Evolutionary conservation across 495 filamentous ascomycete genomes (phyloP), one percentile per base, ranked within the genome.

Genomic region (Physcia stellaris): DNA sequence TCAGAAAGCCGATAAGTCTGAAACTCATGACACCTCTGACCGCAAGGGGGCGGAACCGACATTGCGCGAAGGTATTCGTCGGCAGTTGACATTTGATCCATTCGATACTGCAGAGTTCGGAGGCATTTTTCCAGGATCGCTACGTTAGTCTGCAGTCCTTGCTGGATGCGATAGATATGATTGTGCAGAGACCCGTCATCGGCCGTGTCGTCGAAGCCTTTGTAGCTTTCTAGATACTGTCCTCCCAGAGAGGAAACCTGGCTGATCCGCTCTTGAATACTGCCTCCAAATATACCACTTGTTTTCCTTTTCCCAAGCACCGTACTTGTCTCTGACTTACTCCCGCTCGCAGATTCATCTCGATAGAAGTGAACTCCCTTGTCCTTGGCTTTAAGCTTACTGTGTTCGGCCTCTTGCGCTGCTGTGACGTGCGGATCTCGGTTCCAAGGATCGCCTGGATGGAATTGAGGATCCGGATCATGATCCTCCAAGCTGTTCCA

Each of bases 31-130:
- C 35, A 44, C 17, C 17, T 15, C 7, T 31, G 13, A 10, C 23
- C 28, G 13, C 34, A 23, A 19, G 35, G 42, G 12, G 27, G 9
- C 1, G 28, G 7, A 12, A 44, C 18, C 0, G 22, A 19, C 35
- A 44, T 39, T 5, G 22, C 11, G n/a, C 12, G 5, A 2, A 45
- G 17, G 10, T 45, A 40, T 4, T n/a, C n/a, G 15, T 45, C 42
- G 2, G 42, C 37, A n/a, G 22, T 40, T 13, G 30, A 33, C 42
- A 40, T 39, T 12, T 29, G 29, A 7, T 39, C 31, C 42, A 45
- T 45, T 3, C 42, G 28, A 13, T 34, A 45, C 2, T 35, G 17
- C 9, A 45, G 24, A 3, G 20, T 7, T 22, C n/a, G 9, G 12
- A 23, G 17, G 11, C 11, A 20, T 17, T 6, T 3, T 15, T 35